Evolutionary conservation across 352 stramenopile genomes (phyloP).

Genomic region (Phytophthora agathidicida): DNA sequence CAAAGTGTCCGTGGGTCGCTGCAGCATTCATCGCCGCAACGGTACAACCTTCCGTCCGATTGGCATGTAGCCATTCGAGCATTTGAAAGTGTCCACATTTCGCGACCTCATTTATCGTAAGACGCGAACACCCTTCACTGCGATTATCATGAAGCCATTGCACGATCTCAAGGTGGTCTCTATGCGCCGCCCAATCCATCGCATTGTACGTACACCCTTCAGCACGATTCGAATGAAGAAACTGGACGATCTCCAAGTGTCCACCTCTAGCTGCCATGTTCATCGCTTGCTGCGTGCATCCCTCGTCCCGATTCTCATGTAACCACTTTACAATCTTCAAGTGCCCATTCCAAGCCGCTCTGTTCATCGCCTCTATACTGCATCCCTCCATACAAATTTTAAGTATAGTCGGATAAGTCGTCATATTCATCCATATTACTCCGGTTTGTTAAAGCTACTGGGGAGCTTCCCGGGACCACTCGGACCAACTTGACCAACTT

Average conservation of each 20-base stretch:
- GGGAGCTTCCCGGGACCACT: too few species aligned
- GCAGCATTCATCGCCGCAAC: slow-evolving; percentile 35
- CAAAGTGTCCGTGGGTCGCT: slow-evolving; percentile 32
- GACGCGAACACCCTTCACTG: slow-evolving; percentile 36
- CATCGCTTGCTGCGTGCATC: slow-evolving; percentile 39
- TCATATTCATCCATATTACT: too few species aligned
- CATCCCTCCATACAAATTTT: slow-evolving; percentile 38
- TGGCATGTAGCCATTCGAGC: slow-evolving; percentile 31
- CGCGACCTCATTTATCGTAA: slow-evolving; percentile 38
- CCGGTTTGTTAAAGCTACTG: too few species aligned
- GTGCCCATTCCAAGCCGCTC: slow-evolving; percentile 34
- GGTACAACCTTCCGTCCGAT: slow-evolving; percentile 35
- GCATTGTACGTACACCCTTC: slow-evolving; percentile 43
- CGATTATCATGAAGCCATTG: slow-evolving; percentile 35
- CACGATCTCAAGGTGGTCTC: slow-evolving; percentile 33
- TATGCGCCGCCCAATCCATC: slow-evolving; percentile 37
- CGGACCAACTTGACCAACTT: too few species aligned
- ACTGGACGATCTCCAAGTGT: slow-evolving; percentile 37
- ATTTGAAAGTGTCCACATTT: slow-evolving; percentile 36
- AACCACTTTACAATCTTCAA: slow-evolving; percentile 34
- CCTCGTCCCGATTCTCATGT: slow-evolving; percentile 27
- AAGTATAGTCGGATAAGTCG: too few species aligned
- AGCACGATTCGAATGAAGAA: slow-evolving; percentile 29
- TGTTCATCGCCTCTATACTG: slow-evolving; percentile 37
- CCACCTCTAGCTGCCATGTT: slow-evolving; percentile 36